Conservation (phyloP, 129 eudicot species). For the carrot (Daucus carota) region DNA sequence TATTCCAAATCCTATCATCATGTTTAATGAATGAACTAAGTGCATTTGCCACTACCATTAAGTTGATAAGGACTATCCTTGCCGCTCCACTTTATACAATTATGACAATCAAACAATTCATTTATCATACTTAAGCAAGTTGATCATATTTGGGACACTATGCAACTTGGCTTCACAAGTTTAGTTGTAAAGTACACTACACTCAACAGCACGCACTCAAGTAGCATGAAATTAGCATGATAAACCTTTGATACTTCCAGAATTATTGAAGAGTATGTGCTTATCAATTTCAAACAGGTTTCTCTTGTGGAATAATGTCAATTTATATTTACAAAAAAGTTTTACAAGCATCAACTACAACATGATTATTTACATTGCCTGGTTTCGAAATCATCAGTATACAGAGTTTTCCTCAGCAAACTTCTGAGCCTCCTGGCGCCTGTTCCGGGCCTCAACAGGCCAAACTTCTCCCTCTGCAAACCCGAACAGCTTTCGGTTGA, state of each 20-base stretch:
- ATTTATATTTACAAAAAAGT: background rate
- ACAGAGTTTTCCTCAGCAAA: constrained; percentile 44
- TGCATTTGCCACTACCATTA: background rate
- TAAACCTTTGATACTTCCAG: no score
- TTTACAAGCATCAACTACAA: background rate
- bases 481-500: background rate
- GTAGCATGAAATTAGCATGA: no score
- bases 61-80: background rate
- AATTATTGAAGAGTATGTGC: no score
- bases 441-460: constrained; percentile 18
- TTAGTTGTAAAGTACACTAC: no score
- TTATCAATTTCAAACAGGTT: no score
- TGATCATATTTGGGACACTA: background rate
- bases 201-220: no score
- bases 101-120: background rate
- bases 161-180: no score
- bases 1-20: background rate
- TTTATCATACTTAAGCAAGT: background rate
- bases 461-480: constrained; percentile 15
- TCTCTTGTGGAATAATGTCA: background rate
- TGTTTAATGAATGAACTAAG: background rate
- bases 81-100: background rate
- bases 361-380: constrained; percentile 46
- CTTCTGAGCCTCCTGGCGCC: constrained; percentile 33
- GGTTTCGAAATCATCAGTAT: constrained; percentile 30